These are phyloP conservation scores for Candida peoriensis DNA, from an alignment of 805 yeast genomes.

Conservation along the genomic window DNA sequence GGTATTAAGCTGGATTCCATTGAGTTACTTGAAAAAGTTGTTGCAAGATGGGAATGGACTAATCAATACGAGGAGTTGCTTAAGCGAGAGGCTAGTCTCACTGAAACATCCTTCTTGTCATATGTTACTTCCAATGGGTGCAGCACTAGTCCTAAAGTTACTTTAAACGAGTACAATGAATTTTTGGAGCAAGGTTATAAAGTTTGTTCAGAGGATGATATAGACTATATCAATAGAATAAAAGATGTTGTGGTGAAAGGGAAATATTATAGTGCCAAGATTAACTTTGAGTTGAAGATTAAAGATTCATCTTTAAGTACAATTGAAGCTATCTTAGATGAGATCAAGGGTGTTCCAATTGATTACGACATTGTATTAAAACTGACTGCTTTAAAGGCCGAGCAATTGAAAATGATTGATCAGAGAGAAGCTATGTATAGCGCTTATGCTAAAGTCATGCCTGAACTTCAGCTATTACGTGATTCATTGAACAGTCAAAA, in stretches of 20 bases:
- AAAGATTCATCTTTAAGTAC: conserved; percentile 3
- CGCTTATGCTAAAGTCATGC: conserved; percentile 12
- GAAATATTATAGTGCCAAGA: conserved; percentile 10
- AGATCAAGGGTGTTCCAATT: conserved; percentile 20
- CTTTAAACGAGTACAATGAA: conserved; percentile 17
- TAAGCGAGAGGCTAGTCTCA: conserved; percentile 13
- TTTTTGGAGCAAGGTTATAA: conserved; percentile 23
- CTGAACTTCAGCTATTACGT: conserved; percentile 7
- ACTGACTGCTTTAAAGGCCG: conserved; percentile 11
- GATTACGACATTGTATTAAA: conserved; percentile 10
- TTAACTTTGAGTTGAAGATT: conserved; percentile 4
- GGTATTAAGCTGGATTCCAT: conserved; percentile 51
- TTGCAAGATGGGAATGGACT: conserved; percentile 36
- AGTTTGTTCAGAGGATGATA: conserved; percentile 21
- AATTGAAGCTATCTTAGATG: conserved; percentile 9
- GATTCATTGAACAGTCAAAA: conserved; percentile 3
- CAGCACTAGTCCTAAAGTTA: too few species aligned
- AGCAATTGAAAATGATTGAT: conserved; percentile 10
- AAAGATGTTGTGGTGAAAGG: conserved; percentile 12
- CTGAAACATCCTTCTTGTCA: not conserved
- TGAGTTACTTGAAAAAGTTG: conserved; percentile 33
- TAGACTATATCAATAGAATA: conserved; percentile 9
- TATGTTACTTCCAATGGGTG: too few species aligned
- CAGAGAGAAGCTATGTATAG: conserved; percentile 6
- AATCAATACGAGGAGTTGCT: conserved; percentile 21